phyloP scores from a whole-genome alignment of 2,329 filamentous ascomycete species.

The Phaeosphaeria sp. region DNA sequence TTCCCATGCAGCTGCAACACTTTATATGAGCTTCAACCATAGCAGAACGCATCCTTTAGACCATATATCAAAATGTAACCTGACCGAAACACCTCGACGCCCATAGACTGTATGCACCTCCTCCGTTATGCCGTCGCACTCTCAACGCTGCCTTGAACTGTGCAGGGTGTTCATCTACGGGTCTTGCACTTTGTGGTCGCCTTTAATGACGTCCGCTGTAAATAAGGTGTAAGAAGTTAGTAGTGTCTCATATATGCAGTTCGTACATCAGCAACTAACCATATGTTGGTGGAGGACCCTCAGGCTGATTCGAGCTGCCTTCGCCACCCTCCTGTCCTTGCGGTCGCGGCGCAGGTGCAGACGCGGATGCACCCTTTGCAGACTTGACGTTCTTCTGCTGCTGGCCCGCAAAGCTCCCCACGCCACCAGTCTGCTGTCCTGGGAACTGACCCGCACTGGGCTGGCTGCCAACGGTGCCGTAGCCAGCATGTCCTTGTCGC shows the following conservation, averaged over 20 bases:
- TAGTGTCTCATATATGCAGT: too few relatives aligned
- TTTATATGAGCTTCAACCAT: neutral
- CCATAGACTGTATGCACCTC: neutral
- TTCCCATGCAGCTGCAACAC: too few relatives aligned
- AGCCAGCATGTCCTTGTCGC: conserved; percentile 42
- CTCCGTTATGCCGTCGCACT: neutral
- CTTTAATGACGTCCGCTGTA: conserved; percentile 87
- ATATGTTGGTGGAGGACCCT: conserved; percentile 77
- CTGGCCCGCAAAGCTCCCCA: conserved; percentile 38
- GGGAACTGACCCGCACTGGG: conserved; percentile 51
- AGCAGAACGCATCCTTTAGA: neutral
- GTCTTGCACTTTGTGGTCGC: conserved; percentile 85
- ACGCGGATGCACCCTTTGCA: conserved; percentile 15
- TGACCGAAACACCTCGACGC: neutral
- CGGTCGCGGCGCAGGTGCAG: conserved; percentile 18
- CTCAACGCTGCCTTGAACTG: neutral
- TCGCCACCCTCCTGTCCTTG: conserved; percentile 22
- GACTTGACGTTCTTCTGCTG: conserved; percentile 24
- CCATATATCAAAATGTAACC: neutral
- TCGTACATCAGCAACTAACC: too few relatives aligned
- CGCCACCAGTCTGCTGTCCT: conserved; percentile 46
- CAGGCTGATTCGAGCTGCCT: conserved; percentile 40
- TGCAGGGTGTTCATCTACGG: conserved; percentile 16
- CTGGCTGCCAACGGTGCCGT: conserved; percentile 51
- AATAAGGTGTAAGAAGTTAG: too few relatives aligned